phyloP scores from a whole-genome alignment of 2,329 filamentous ascomycete genomes.

The Fusarium ramigenum region DNA sequence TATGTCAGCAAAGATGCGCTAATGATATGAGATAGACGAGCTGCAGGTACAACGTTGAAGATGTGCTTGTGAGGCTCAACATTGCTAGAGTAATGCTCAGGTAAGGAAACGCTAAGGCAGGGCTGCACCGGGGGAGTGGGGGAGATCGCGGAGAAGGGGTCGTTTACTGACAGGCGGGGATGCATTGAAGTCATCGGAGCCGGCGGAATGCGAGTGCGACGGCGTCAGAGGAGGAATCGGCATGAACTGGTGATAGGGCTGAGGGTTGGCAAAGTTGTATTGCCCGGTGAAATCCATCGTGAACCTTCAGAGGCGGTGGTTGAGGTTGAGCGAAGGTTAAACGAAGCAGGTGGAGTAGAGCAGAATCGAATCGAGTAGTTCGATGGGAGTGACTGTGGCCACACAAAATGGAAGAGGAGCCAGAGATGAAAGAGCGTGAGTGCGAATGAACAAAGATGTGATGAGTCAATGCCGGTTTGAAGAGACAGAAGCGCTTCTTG shows the following conservation, averaged over 20 bases:
- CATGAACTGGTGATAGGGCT: conserved; percentile 65
- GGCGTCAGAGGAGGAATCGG: conserved; percentile 64
- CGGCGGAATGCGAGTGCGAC: conserved; percentile 63
- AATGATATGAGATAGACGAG: conserved; percentile 19
- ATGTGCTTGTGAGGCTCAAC: conserved; percentile 19
- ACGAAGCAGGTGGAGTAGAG: conserved; percentile 17
- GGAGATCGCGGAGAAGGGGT: conserved; percentile 40
- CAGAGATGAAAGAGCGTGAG: background rate
- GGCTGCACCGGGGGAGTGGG: conserved; percentile 41
- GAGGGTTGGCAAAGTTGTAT: conserved; percentile 58
- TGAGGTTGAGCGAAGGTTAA: background rate
- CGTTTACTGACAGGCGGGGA: conserved; percentile 63
- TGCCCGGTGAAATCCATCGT: conserved; percentile 62
- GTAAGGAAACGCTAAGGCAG: conserved; percentile 46
- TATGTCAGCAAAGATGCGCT: conserved; percentile 22
- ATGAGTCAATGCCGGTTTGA: conserved; percentile 8
- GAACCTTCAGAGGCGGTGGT: conserved; percentile 8
- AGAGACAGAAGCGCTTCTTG: background rate
- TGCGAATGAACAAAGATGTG: background rate
- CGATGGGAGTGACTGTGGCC: background rate
- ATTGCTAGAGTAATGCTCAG: conserved; percentile 49
- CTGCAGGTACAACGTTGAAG: conserved; percentile 22
- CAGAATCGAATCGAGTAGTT: conserved; percentile 21
- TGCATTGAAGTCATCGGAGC: conserved; percentile 64
- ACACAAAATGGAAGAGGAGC: background rate